These are phyloP conservation scores for Nannizziopsis arthrosporioides DNA, from an alignment of 2,329 filamentous ascomycete species.

Conservation along the genomic window DNA sequence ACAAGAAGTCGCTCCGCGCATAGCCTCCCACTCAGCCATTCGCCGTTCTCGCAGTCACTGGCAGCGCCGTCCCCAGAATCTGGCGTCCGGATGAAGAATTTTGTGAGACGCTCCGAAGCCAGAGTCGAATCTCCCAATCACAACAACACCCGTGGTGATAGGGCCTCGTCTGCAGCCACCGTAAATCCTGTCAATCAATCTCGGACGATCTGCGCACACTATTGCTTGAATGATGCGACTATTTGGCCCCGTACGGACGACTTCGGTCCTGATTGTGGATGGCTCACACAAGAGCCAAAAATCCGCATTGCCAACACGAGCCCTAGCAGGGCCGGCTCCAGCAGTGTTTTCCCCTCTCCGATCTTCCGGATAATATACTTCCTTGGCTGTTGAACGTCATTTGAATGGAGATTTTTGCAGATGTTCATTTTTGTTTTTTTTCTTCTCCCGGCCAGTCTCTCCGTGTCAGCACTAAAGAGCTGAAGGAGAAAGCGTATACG, in stretches of 20 bases:
- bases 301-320: constrained; percentile 6
- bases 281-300: not conserved
- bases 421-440: too few species aligned
- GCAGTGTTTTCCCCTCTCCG: not conserved
- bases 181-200: constrained; percentile 9
- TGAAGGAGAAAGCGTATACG: too few species aligned
- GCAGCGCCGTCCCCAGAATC: not conserved
- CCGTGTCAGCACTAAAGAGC: too few species aligned
- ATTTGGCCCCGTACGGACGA: not conserved
- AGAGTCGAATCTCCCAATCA: constrained; percentile 2
- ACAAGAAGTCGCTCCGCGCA: constrained; percentile 1
- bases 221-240: constrained; percentile 10
- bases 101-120: not conserved
- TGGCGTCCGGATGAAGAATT: not conserved
- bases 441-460: too few species aligned
- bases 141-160: not conserved
- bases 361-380: not conserved
- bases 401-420: not conserved
- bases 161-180: constrained; percentile 10
- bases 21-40: not conserved
- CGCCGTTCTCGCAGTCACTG: not conserved
- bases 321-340: not conserved
- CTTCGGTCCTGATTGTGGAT: not conserved
- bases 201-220: constrained; percentile 6
- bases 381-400: not conserved